Evolutionary conservation across 495 filamentous ascomycete species (phyloP), one percentile per base, ranked within the genome.

Genomic region (Chaetomium fimeti): DNA sequence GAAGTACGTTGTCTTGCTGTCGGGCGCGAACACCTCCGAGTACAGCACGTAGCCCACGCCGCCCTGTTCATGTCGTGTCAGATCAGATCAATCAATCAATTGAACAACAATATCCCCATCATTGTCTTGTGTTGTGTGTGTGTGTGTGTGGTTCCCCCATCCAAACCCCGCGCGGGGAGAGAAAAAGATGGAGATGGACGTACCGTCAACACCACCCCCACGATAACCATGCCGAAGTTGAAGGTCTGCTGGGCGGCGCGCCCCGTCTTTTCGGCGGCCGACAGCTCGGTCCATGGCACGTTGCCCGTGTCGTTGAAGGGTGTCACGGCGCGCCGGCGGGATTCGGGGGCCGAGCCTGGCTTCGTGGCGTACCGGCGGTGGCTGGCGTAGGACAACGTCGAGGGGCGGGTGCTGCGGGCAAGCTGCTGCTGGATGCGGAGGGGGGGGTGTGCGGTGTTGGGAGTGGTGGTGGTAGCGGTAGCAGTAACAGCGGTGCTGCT

Each of bases 181-280:
- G 18, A 27, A 32, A n/a, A 18, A 22, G 57, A 81, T 43, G n/a
- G 11, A 5, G 18, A 13, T 0, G 4, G 3, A 22, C 40, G 12
- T 76, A 92, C 91, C 45, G 93, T 96, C 61, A 92, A 73, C 16
- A 87, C 82, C 24, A 91, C 75, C 42, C 95, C 94, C 6, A 88
- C 79, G 9, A 93, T 58, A 3, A 98, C 84, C 43, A 96, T 75
- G 61, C 87, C 80, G 36, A 96, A 85, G 79, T 96, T 98, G 75
- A 94, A 87, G 15, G 89, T 87, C 68, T 97, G 94, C 73, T 96
- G 93, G 13, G 91, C 91, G 27, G 93, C 89, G 48, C 95, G 86
- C 57, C 87, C 88, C 8, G 87, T 87, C 73, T 97, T 98, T 75
- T 97, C 93, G 55, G 79, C 72, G 0, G 77, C 73, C 15, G 85